phyloP scores from a whole-genome alignment of 169 alveolate genomes.

The Amoebophrya sp. region DNA sequence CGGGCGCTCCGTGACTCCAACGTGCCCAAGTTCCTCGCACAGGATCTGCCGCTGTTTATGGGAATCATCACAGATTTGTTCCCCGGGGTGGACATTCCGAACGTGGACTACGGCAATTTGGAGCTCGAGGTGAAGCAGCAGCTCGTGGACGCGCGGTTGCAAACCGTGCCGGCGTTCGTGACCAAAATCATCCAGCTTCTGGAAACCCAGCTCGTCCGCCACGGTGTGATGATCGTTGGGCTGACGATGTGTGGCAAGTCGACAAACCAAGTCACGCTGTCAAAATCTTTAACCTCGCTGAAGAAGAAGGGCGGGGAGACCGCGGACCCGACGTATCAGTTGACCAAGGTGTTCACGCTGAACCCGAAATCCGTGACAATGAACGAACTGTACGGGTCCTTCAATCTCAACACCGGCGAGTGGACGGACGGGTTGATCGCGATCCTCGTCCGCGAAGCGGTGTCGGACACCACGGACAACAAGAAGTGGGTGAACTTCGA shows the following conservation, averaged over 20 bases:
- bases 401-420: slow-evolving; percentile 81
- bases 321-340: slow-evolving; percentile 53
- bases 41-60: slow-evolving; percentile 80
- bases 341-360: slow-evolving; percentile 67
- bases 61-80: slow-evolving; percentile 85
- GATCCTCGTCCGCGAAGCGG: slow-evolving; percentile 77
- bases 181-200: slow-evolving; percentile 81
- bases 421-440: slow-evolving; percentile 92
- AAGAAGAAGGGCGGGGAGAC: slow-evolving; percentile 39
- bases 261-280: slow-evolving; percentile 72
- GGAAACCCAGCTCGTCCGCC: slow-evolving; percentile 87
- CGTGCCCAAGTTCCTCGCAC: slow-evolving; percentile 75
- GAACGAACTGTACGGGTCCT: slow-evolving; percentile 87
- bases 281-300: slow-evolving; percentile 64
- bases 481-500: slow-evolving; percentile 80
- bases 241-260: slow-evolving; percentile 88
- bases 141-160: slow-evolving; percentile 56
- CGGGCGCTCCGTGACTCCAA: slow-evolving; percentile 89
- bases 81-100: slow-evolving; percentile 74
- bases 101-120: slow-evolving; percentile 65
- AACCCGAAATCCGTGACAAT: slow-evolving; percentile 92
- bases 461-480: slow-evolving; percentile 53
- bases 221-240: slow-evolving; percentile 94
- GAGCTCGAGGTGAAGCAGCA: slow-evolving; percentile 68
- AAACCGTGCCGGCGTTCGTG: slow-evolving; percentile 68